A percentile compares a stretch with the other conserved stretches of the same genome.
phyloP scores from a whole-genome alignment of 441 rosid genomes.

The Croton setiger region DNA sequence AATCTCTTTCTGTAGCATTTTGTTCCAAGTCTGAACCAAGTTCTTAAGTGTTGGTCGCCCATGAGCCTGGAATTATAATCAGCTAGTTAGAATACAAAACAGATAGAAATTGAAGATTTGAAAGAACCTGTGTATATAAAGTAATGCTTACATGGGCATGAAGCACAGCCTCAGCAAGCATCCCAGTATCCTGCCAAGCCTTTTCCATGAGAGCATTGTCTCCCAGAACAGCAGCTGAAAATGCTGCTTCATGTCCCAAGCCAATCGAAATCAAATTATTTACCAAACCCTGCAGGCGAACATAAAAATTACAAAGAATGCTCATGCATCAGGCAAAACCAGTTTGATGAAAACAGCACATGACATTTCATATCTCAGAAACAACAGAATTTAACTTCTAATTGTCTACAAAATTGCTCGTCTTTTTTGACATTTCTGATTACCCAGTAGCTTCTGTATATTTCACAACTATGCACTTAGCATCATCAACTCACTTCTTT shows the following conservation, averaged over 20 bases:
- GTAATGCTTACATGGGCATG: conserved; percentile 72
- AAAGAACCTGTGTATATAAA: background rate
- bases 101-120: background rate
- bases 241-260: conserved; percentile 94
- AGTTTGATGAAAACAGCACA: background rate
- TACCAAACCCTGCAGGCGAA: conserved; percentile 52
- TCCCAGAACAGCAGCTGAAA: conserved; percentile 90
- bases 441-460: background rate
- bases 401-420: background rate
- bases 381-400: background rate
- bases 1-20: conserved; percentile 79
- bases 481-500: background rate
- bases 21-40: conserved; percentile 92
- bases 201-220: conserved; percentile 98
- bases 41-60: conserved; percentile 89
- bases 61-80: conserved; percentile 65
- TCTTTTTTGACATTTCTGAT: background rate
- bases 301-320: background rate
- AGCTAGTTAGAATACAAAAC: conserved; percentile 6
- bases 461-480: background rate
- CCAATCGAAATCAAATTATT: conserved; percentile 85
- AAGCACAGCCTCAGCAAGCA: conserved; percentile 98
- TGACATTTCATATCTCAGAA: background rate
- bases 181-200: conserved; percentile 99
- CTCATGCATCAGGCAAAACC: background rate